Conservation (phyloP, 1,284 basidiomycete genomes). For the Mixia osmundae region DNA sequence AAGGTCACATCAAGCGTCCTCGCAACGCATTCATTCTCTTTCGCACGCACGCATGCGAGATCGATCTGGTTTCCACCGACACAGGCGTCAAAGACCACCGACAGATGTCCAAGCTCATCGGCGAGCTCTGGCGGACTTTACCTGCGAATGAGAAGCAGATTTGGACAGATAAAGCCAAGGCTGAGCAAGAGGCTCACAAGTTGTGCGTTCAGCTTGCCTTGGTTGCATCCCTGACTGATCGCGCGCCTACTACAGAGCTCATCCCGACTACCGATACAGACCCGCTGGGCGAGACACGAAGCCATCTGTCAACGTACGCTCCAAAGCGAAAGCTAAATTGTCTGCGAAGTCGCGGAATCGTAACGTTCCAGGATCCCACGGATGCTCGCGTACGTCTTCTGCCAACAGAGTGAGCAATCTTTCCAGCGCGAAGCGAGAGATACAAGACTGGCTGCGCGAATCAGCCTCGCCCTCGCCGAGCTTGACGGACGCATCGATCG, state of each 20-base stretch:
- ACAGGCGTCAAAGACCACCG: slow-evolving; percentile 18
- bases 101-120: slow-evolving; percentile 19
- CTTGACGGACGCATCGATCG: too few relatives aligned
- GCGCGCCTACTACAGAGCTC: slow-evolving; percentile 1
- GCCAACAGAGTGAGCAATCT: too few relatives aligned
- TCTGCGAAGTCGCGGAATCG: too few relatives aligned
- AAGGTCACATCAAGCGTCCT: slow-evolving; percentile 61
- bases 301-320: too few relatives aligned
- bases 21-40: slow-evolving; percentile 91
- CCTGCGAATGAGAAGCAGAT: slow-evolving; percentile 14
- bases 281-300: too few relatives aligned
- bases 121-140: slow-evolving; percentile 18
- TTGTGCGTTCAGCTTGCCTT: not conserved
- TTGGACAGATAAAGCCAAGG: slow-evolving; percentile 17
- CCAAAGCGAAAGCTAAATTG: too few relatives aligned
- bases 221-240: not conserved
- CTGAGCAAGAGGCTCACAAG: slow-evolving; percentile 18
- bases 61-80: slow-evolving; percentile 8
- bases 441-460: too few relatives aligned
- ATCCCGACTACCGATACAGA: slow-evolving; percentile 20
- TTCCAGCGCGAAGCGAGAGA: too few relatives aligned
- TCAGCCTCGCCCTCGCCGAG: too few relatives aligned
- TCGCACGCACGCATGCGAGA: slow-evolving; percentile 57
- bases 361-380: too few relatives aligned
- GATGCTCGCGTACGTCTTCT: too few relatives aligned